Evolutionary conservation across 495 filamentous ascomycete species (phyloP), one percentile per base, ranked within the genome.

Genomic region (Chaetomidium leptoderma): DNA sequence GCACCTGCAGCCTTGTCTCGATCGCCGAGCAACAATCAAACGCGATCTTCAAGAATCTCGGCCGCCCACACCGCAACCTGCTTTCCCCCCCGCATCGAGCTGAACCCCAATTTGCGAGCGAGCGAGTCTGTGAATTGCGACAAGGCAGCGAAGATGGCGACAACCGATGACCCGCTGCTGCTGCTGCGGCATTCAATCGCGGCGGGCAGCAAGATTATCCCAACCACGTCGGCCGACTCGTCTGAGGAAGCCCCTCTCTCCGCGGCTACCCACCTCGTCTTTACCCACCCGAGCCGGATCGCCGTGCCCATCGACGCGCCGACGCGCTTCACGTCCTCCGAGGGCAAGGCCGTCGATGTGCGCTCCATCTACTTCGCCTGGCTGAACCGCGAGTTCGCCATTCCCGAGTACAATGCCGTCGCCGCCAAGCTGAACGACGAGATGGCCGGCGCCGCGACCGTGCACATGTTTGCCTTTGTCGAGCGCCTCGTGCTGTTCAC

Each of bases 361-460:
- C 90, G 93, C 70, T 89, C 86, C 72, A 91, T 97, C 74, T 96
- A 90, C 74, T 95, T 97, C 60, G 89, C 90, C 50, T 99, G 89
- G 88, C 79, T 87, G 68, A 92, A 96, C 70, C 89, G 89, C 69
- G 91, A 97, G 76, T 81, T 84, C 57, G 81, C 86, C 36, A 90
- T 95, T 66, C 85, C 86, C 9, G 90, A 91, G 57, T 97, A 97
- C 78, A 92, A 97, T 71, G 82, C 86, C 44, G 84, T 86, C 7
- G 89, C 89, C 21, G 83, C 89, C 67, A 77, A 83, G 58, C 78
- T 97, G 35, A 96, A 92, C 60, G 87, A 91, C 37, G 84, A 90
- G 61, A 80, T 97, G 30, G 78, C 80, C 29, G 75, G 77, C 53
- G 78, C 80, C 50, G 79, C 76, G 21, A 73, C 76, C 10, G 88